Evolutionary conservation across 495 filamentous ascomycete genomes (phyloP).

Genomic region (Xylaria cubensis): DNA sequence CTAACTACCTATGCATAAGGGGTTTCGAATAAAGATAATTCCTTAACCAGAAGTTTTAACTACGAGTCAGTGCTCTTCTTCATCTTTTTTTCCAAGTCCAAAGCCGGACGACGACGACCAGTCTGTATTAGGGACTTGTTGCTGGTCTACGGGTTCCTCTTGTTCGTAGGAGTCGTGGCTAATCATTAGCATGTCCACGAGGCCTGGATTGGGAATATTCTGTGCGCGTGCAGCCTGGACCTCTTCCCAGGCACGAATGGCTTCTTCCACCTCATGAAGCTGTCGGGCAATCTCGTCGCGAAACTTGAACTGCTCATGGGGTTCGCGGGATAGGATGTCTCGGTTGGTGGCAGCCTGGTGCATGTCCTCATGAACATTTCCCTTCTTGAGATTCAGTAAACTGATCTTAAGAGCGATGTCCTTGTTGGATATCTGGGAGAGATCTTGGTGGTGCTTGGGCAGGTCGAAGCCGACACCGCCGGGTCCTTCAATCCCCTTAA

Average conservation of each 20-base stretch:
- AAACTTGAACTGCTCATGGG: conserved; percentile 16
- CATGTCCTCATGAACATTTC: conserved; percentile 26
- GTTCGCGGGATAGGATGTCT: conserved; percentile 19
- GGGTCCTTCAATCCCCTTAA: conserved; percentile 21
- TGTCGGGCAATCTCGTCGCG: background rate
- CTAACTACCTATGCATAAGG: background rate
- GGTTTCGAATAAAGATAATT: background rate
- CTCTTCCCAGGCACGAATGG: conserved; percentile 26
- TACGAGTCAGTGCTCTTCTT: background rate
- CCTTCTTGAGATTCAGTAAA: conserved; percentile 26
- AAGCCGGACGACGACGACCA: background rate
- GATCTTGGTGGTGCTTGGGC: conserved; percentile 14
- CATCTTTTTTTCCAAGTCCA: background rate
- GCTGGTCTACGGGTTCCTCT: background rate
- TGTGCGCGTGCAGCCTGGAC: conserved; percentile 5
- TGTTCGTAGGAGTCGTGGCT: conserved; percentile 15
- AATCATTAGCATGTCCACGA: conserved; percentile 27
- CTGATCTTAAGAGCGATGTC: conserved; percentile 25
- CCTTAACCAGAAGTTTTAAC: background rate
- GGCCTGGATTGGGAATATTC: conserved; percentile 1
- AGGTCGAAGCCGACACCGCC: conserved; percentile 21
- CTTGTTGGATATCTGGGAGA: conserved; percentile 18
- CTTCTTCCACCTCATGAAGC: conserved; percentile 10
- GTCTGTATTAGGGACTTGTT: background rate
- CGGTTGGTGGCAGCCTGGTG: conserved; percentile 21